Evolutionary conservation across 2,329 filamentous ascomycete genomes (phyloP).

Genomic region (Daldinia sp.): DNA sequence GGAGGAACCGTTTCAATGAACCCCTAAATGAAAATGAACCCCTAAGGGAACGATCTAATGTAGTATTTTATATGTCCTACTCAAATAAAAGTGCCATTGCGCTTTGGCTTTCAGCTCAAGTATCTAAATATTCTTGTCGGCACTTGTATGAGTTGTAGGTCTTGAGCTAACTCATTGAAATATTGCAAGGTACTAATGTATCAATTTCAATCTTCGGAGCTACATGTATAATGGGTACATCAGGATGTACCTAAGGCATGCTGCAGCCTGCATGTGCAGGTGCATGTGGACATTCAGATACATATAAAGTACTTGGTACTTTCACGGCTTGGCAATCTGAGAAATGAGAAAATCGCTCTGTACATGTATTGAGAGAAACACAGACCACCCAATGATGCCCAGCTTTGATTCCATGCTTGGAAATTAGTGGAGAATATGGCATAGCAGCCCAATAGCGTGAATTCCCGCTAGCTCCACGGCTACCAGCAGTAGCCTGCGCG

Average conservation of each 20-base stretch:
- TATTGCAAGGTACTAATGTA: too few relatives aligned
- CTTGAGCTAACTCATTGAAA: not conserved
- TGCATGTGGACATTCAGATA: too few relatives aligned
- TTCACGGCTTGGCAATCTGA: too few relatives aligned
- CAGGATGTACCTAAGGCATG: too few relatives aligned
- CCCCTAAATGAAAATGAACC: not conserved
- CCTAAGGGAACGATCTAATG: not conserved
- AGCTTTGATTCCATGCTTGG: slow-evolving; percentile 31
- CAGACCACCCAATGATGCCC: slow-evolving; percentile 35
- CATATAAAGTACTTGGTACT: too few relatives aligned
- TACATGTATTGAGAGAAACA: too few relatives aligned
- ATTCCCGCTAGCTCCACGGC: slow-evolving; percentile 39
- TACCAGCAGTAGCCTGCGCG: slow-evolving; percentile 9
- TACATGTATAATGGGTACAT: too few relatives aligned
- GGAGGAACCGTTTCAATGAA: not conserved
- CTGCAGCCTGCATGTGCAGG: too few relatives aligned
- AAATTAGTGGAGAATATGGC: slow-evolving; percentile 25
- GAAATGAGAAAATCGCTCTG: too few relatives aligned
- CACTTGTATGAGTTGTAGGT: not conserved
- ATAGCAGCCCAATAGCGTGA: slow-evolving; percentile 42
- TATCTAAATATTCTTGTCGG: not conserved
- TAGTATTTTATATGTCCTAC: not conserved
- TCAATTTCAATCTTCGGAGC: not conserved
- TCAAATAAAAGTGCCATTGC: not conserved
- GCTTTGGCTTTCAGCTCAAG: slow-evolving; percentile 3